These are phyloP conservation scores for Aspergillus novoparasiticus DNA, from an alignment of 2,329 filamentous ascomycete species.

Conservation along the genomic window DNA sequence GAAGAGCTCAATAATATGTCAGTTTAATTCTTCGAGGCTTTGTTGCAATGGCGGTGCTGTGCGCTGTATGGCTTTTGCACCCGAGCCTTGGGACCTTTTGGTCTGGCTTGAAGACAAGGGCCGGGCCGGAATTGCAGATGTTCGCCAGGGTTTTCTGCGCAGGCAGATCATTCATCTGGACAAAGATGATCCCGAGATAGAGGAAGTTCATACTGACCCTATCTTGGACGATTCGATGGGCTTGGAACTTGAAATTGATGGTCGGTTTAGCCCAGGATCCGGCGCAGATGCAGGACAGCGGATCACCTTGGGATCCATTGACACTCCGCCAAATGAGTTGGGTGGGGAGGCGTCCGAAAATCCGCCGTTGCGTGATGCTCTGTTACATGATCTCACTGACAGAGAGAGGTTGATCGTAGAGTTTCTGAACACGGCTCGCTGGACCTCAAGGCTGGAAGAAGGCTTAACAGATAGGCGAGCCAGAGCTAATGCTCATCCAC, in stretches of 20 bases:
- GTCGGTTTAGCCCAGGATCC: constrained; percentile 18
- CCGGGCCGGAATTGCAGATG: constrained; percentile 50
- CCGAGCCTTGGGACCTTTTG: constrained; percentile 84
- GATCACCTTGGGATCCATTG: constrained; percentile 28
- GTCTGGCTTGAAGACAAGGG: constrained; percentile 89
- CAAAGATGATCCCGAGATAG: constrained; percentile 33
- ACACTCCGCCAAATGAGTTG: constrained; percentile 25
- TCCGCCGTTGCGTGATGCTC: constrained; percentile 36
- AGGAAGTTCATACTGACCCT: constrained; percentile 37
- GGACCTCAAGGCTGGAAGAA: constrained; percentile 38
- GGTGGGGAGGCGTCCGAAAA: constrained; percentile 26
- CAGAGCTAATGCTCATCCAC: constrained; percentile 31
- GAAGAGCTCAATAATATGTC: constrained; percentile 62
- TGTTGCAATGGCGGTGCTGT: constrained; percentile 74
- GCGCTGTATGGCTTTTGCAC: constrained; percentile 88
- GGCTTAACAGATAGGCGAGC: constrained; percentile 31
- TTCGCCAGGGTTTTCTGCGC: constrained; percentile 49
- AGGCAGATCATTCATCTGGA: constrained; percentile 47
- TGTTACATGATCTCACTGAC: constrained; percentile 43
- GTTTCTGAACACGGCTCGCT: constrained; percentile 45
- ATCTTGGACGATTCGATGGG: constrained; percentile 30
- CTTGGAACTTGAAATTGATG: constrained; percentile 27
- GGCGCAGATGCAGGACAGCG: constrained; percentile 26
- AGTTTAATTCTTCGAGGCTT: constrained; percentile 77
- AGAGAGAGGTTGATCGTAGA: constrained; percentile 48